A percentile compares a stretch with the other conserved stretches of the same genome.
Evolutionary conservation across 805 yeast species (phyloP).

Genomic region (Geotrichum ghanense): DNA sequence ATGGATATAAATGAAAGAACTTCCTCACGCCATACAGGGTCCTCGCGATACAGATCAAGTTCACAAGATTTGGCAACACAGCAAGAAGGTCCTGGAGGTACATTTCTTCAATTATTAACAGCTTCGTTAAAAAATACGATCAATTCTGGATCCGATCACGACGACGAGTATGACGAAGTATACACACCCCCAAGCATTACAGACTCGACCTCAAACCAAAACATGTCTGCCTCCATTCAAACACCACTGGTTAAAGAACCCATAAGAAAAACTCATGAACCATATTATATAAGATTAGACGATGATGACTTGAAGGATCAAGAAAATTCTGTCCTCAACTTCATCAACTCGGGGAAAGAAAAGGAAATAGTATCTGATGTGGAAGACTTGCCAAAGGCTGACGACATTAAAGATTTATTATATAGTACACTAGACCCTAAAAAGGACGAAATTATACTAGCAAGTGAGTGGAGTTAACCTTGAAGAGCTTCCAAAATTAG

Average conservation of each 20-base stretch:
- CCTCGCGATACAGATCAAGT: not conserved
- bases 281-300: not conserved
- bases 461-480: not conserved
- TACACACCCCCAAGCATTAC: not conserved
- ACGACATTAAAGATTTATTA: not conserved
- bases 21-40: not conserved
- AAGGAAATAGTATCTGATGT: not conserved
- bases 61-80: conserved; percentile 1
- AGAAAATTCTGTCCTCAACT: not conserved
- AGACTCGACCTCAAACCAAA: not conserved
- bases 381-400: not conserved
- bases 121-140: not conserved
- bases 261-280: not conserved
- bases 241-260: too few species aligned
- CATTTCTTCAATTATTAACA: not conserved
- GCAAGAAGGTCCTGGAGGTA: not conserved
- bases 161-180: not conserved
- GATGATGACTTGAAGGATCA: not conserved
- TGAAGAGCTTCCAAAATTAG: too few species aligned
- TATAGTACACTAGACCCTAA: not conserved
- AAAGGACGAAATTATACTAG: not conserved
- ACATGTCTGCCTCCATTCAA: too few species aligned
- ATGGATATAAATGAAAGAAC: not conserved
- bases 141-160: not conserved
- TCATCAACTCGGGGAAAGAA: not conserved